Base-by-base conservation (phyloP, 2,329 filamentous ascomycete species). In the Rosellinia necatrix region DNA sequence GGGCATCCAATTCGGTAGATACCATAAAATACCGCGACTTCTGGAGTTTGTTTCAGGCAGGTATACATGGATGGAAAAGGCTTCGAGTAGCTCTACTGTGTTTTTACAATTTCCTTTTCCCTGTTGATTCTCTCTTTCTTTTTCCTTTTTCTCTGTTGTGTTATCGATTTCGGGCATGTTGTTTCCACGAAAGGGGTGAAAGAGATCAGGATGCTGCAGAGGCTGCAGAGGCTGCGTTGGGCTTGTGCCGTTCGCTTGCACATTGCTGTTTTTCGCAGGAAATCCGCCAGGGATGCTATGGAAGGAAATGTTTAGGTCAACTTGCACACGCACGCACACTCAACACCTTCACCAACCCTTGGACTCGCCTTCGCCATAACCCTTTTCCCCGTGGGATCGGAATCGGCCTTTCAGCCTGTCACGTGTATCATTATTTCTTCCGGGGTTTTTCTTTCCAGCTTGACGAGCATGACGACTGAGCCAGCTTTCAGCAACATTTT, bases 361-460 rank as follows among this genome's bases (percentile, higher is more conserved):
- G 66, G 66, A 67, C 64, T 61, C 64, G 58, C 54, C 53, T 52
- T 62, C 60, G 60, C 60, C 58, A 60, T 38, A 29, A 50, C 24
- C 50, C 37, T 56, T 46, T 66, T 64, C 61, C 65, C 59, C 64
- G 66, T 70, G 66, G 66, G 62, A 64, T 62, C 66, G 66, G 66
- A 59, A 61, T 65, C 64, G 60, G 64, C 64, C 63, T 62, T 66
- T 59, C 67, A 67, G 61, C 68, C 63, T 68, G 63, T 68, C 68
- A 67, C 69, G 68, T 71, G 70, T 71, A 71, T 70, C 69, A 70
- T 71, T 71, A 71, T 69, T 71, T 71, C 59, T 65, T 64, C 60
- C 67, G 65, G 63, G 66, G 63, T 68, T 69, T 65, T 52, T 67
- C n/a, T 66, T 70, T 70, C 68, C 64, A 69, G 68, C 63, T 65